Conservation (phyloP, 371 early-diverging fungal genomes). For the Mortierella polycephala region DNA sequence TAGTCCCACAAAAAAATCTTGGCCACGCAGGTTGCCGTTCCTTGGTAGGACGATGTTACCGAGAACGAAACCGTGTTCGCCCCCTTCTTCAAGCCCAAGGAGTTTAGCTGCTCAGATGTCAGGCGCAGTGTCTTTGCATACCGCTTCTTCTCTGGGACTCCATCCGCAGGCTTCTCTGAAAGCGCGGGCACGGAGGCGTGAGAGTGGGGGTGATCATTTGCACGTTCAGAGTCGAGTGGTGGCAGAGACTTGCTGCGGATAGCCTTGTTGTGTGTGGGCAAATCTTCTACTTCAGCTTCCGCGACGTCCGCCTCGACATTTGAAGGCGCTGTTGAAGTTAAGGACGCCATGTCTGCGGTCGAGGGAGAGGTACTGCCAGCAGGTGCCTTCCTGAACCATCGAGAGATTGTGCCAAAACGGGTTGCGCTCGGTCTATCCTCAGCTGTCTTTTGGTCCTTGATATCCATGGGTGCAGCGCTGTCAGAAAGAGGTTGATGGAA, state of each 20-base stretch:
- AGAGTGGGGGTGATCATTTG: slow-evolving; percentile 13
- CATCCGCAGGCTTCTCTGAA: slow-evolving; percentile 29
- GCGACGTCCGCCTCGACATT: slow-evolving; percentile 10
- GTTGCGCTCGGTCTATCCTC: slow-evolving; percentile 45
- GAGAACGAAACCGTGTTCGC: slow-evolving; percentile 94
- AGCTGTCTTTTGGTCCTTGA: slow-evolving; percentile 34
- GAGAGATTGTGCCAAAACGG: slow-evolving; percentile 48
- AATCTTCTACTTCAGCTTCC: slow-evolving; percentile 25
- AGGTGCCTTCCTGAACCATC: slow-evolving; percentile 50
- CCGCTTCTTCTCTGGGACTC: slow-evolving; percentile 47
- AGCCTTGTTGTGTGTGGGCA: slow-evolving; percentile 28
- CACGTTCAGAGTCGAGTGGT: slow-evolving; percentile 21
- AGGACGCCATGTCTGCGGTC: slow-evolving; percentile 13
- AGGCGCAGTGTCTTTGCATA: slow-evolving; percentile 90
- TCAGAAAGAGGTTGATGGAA: slow-evolving; percentile 59
- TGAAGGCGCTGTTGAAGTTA: slow-evolving; percentile 3
- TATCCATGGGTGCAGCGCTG: slow-evolving; percentile 1
- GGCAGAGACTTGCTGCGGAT: slow-evolving; percentile 51
- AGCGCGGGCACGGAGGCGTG: slow-evolving; percentile 15
- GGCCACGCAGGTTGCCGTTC: slow-evolving; percentile 84
- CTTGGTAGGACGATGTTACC: slow-evolving; percentile 81
- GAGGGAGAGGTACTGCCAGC: slow-evolving; percentile 33
- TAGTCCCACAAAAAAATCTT: slow-evolving; percentile 94
- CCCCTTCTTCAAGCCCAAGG: slow-evolving; percentile 87
- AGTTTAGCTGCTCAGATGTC: slow-evolving; percentile 87